phyloP scores from a whole-genome alignment of 441 rosid genomes.

The Eruca vesicaria region DNA sequence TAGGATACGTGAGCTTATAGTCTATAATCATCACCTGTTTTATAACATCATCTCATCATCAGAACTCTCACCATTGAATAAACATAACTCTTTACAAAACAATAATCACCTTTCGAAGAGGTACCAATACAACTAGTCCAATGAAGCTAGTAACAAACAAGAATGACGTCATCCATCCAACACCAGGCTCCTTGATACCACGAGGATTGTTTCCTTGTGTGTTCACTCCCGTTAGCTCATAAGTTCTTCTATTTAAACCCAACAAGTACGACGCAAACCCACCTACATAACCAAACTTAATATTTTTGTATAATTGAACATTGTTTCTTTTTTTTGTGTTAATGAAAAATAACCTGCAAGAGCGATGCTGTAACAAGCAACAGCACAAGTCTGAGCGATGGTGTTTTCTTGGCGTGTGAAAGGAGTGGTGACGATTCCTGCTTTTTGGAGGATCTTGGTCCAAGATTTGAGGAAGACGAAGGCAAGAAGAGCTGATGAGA shows the following conservation, averaged over 20 bases:
- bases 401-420: constrained; percentile 93
- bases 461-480: constrained; percentile 70
- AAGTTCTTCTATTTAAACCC: constrained; percentile 75
- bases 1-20: constrained; percentile 79
- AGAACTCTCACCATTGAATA: neutral
- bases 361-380: constrained; percentile 88
- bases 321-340: neutral
- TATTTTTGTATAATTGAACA: neutral
- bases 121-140: constrained; percentile 81
- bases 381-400: constrained; percentile 83
- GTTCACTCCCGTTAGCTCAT: constrained; percentile 57
- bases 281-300: constrained; percentile 42
- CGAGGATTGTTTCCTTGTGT: constrained; percentile 61
- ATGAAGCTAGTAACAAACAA: constrained; percentile 78
- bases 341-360: constrained; percentile 58
- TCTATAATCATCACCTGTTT: constrained; percentile 83
- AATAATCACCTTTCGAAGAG: constrained; percentile 73
- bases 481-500: constrained; percentile 85
- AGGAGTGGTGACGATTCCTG: constrained; percentile 62
- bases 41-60: neutral
- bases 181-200: constrained; percentile 76
- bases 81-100: neutral
- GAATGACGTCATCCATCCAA: constrained; percentile 91
- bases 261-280: constrained; percentile 91
- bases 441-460: constrained; percentile 71